Base-by-base conservation (phyloP, 208 protist species). In the Leishmania martiniquensis region DNA sequence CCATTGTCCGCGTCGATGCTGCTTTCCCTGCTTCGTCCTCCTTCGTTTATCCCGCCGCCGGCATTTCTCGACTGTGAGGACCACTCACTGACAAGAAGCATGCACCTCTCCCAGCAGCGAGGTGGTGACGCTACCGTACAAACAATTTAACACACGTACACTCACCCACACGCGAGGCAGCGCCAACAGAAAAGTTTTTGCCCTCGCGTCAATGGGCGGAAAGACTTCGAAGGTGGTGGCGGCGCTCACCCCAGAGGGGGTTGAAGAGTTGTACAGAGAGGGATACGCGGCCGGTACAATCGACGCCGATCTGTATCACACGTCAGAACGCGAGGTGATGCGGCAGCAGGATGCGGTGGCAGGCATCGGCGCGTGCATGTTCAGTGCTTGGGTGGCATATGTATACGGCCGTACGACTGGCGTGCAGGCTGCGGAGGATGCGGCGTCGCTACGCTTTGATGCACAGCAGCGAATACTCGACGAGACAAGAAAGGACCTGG, bases 181-280 rank as follows among this genome's bases (percentile, higher is more conserved):
- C 45, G 15, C 29, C 10, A 52, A 5, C 29, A 22, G 49, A 37
- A 32, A 55, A 6, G 68, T 15, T 42, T 72, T 55, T 39, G 5
- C 15, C 1, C 13, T 25, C 68, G 17, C 17, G n/a, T 7, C 68
- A 17, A 85, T 85, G 81, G 81, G 75, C 13, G 7, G 69, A 17
- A 39, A 49, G 15, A 47, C 67, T 13, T 85, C 76, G 0, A 85
- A 75, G 45, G 52, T 4, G 39, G 20, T n/a, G 72, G 13, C 55
- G 22, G 60, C 62, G 55, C 49, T 67, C 34, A 39, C 65, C 29
- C 55, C 44, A 15, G 81, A 83, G 17, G 44, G 45, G 34, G 81
- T 86, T 6, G 78, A 90, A 15, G 72, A 60, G 7, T 49, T 89
- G 44, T 92, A 80, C 73, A 67, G 79, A 52, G 84, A 89, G 44